A percentile compares a stretch with the other conserved stretches of the same genome.
phyloP scores from a whole-genome alignment of 352 stramenopile genomes.

The Halophytophthora polymorphica region DNA sequence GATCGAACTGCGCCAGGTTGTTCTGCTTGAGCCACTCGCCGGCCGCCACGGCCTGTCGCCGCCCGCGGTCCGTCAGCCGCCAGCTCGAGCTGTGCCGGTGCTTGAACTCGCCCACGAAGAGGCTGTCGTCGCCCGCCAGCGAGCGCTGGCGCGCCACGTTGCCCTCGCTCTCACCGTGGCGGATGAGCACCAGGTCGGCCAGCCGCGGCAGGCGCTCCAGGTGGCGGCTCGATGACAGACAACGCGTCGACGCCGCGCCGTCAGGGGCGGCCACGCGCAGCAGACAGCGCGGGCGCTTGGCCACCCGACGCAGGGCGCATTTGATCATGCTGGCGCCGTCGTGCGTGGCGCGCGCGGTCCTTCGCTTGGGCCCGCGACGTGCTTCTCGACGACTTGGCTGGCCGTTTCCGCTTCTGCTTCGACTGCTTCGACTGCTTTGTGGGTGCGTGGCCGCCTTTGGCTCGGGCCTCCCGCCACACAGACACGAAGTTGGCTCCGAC shows the following conservation, averaged over 20 bases:
- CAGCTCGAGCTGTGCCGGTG: constrained; percentile 88
- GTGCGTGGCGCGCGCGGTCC: neutral
- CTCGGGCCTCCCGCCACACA: too few relatives aligned
- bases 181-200: constrained; percentile 82
- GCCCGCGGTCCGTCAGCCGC: constrained; percentile 82
- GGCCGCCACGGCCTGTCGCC: constrained; percentile 63
- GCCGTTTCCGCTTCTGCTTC: too few relatives aligned
- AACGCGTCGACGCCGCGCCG: too few relatives aligned
- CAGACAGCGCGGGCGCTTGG: constrained; percentile 11
- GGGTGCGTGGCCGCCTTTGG: too few relatives aligned
- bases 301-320: constrained; percentile 2
- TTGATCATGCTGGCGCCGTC: constrained; percentile 18
- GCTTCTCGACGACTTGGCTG: too few relatives aligned
- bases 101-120: constrained; percentile 87
- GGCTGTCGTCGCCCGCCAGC: constrained; percentile 78
- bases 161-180: constrained; percentile 87
- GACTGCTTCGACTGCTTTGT: too few relatives aligned
- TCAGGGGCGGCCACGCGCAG: neutral
- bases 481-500: too few relatives aligned
- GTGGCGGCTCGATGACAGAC: too few relatives aligned
- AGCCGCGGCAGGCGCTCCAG: constrained; percentile 50
- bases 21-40: constrained; percentile 84
- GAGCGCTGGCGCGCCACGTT: constrained; percentile 84
- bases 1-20: constrained; percentile 74
- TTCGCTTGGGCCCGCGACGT: too few relatives aligned